A percentile compares a stretch with the other conserved stretches of the same genome.
phyloP scores from a whole-genome alignment of 164 flowering plant species.

The Vitis vinifera region DNA sequence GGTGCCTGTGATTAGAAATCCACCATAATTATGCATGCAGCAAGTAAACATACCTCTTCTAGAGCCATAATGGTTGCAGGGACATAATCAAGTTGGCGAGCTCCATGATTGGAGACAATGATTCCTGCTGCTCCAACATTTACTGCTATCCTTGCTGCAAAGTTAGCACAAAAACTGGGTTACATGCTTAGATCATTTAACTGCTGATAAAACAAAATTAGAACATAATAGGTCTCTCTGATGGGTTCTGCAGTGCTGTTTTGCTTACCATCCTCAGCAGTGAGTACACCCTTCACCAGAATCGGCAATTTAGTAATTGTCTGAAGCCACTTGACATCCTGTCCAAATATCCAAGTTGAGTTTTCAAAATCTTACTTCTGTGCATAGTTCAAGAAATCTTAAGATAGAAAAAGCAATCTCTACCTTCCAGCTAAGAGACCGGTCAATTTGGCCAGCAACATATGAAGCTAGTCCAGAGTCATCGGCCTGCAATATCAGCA shows the following conservation, averaged over 20 bases:
- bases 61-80: conserved; percentile 80
- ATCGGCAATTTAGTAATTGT: conserved; percentile 84
- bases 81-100: conserved; percentile 90
- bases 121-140: conserved; percentile 87
- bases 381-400: background rate
- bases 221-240: background rate
- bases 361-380: background rate
- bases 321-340: conserved; percentile 96
- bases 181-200: background rate
- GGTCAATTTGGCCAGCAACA: conserved; percentile 77
- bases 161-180: background rate
- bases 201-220: background rate
- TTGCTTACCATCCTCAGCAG: conserved; percentile 85
- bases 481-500: conserved; percentile 37
- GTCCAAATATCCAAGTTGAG: conserved; percentile 15
- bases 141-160: conserved; percentile 68
- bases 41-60: conserved; percentile 64
- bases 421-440: conserved; percentile 86
- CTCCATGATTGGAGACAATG: conserved; percentile 96
- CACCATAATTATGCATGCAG: background rate
- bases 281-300: conserved; percentile 87
- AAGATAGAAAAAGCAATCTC: background rate
- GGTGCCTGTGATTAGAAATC: background rate
- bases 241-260: background rate
- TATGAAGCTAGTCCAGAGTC: conserved; percentile 89